These are phyloP conservation scores for Bauhinia variegata DNA, from an alignment of 306 rosid species.

Conservation along the genomic window DNA sequence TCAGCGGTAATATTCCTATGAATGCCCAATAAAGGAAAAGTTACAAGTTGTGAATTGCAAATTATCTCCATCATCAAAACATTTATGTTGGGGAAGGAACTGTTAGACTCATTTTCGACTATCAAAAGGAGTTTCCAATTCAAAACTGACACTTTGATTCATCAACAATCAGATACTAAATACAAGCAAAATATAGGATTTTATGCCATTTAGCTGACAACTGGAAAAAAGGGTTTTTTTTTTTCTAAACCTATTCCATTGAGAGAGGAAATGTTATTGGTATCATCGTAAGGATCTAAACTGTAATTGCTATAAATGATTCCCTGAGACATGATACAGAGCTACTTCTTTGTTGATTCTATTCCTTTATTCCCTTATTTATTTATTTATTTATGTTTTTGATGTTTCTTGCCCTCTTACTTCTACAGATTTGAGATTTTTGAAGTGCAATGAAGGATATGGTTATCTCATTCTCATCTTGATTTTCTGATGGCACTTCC, in stretches of 20 bases:
- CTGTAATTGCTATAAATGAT: background rate
- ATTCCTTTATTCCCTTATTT: slow-evolving; percentile 35
- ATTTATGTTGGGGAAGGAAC: background rate
- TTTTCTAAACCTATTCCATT: too few species aligned
- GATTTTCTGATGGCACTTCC: slow-evolving; percentile 65
- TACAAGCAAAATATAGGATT: too few species aligned
- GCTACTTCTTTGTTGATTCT: slow-evolving; percentile 4
- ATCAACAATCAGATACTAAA: background rate
- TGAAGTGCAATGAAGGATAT: slow-evolving; percentile 42
- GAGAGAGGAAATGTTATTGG: too few species aligned
- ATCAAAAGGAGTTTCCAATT: background rate
- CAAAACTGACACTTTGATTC: background rate
- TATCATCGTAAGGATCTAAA: too few species aligned
- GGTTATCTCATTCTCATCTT: slow-evolving; percentile 36
- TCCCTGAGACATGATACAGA: slow-evolving; percentile 9
- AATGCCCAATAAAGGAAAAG: background rate
- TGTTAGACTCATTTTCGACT: background rate
- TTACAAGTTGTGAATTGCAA: background rate
- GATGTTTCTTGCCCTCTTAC: too few species aligned
- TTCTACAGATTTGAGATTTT: slow-evolving; percentile 45
- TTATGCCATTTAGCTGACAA: too few species aligned
- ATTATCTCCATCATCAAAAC: background rate
- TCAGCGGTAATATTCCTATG: background rate
- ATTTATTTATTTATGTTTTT: slow-evolving; percentile 19
- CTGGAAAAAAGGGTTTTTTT: too few species aligned